Evolutionary conservation across 2,329 filamentous ascomycete genomes (phyloP).

Genomic region (Setomelanomma holmii): DNA sequence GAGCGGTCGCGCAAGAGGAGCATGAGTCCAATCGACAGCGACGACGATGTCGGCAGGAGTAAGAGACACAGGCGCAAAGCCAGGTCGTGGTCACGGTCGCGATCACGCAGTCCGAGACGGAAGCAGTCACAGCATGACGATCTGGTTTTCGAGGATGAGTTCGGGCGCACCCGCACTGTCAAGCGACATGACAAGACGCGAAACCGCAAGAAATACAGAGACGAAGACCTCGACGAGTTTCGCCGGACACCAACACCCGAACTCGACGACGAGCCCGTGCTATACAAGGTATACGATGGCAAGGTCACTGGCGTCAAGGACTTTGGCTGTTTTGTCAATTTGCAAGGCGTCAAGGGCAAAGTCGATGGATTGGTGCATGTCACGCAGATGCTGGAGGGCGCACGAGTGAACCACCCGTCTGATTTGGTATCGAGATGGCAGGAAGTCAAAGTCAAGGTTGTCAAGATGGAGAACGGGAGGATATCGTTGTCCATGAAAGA

Average conservation of each 20-base stretch:
- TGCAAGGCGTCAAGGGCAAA: slow-evolving; percentile 85
- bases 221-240: slow-evolving; percentile 65
- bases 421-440: slow-evolving; percentile 84
- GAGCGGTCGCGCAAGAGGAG: slow-evolving; percentile 64
- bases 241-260: slow-evolving; percentile 72
- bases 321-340: slow-evolving; percentile 92
- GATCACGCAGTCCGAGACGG: slow-evolving; percentile 58
- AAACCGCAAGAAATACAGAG: slow-evolving; percentile 43
- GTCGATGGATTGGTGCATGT: slow-evolving; percentile 94
- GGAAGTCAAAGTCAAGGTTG: slow-evolving; percentile 88
- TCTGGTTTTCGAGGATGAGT: slow-evolving; percentile 66
- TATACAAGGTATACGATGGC: slow-evolving; percentile 90
- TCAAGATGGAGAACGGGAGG: slow-evolving; percentile 80
- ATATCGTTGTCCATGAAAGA: slow-evolving; percentile 97
- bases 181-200: slow-evolving; percentile 53
- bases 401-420: slow-evolving; percentile 88
- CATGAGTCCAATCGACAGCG: slow-evolving; percentile 61
- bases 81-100: slow-evolving; percentile 61
- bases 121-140: slow-evolving; percentile 57
- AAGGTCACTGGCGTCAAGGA: slow-evolving; percentile 92
- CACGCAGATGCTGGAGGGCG: slow-evolving; percentile 83
- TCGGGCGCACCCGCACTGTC: slow-evolving; percentile 56
- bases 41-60: slow-evolving; percentile 53
- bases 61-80: slow-evolving; percentile 54
- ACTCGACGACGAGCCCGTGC: slow-evolving; percentile 78